These are phyloP conservation scores for Podaxis sp. DNA, from an alignment of 768 basidiomycete species.

Conservation along the genomic window DNA sequence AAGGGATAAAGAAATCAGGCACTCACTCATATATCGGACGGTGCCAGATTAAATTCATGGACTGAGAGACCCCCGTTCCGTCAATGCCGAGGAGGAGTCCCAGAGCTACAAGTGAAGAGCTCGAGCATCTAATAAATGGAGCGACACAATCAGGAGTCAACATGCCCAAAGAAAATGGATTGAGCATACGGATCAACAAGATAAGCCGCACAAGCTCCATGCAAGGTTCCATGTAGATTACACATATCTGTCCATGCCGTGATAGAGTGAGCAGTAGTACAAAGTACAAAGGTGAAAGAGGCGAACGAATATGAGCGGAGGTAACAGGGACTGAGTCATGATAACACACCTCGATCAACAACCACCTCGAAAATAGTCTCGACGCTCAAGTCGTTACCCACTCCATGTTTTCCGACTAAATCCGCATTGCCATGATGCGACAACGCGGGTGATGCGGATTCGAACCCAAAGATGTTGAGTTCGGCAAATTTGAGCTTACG, in stretches of 20 bases:
- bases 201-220: constrained; percentile 54
- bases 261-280: background rate
- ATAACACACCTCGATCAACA: constrained; percentile 28
- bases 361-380: constrained; percentile 36
- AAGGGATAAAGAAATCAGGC: background rate
- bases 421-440: background rate
- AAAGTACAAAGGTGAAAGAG: background rate
- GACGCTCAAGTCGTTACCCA: constrained; percentile 16
- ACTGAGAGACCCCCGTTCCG: constrained; percentile 44
- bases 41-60: constrained; percentile 49
- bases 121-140: constrained; percentile 32
- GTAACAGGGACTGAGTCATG: background rate
- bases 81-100: constrained; percentile 34
- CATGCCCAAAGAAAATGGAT: background rate
- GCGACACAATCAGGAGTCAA: background rate
- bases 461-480: constrained; percentile 28
- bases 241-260: constrained; percentile 46
- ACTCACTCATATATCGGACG: constrained; percentile 22
- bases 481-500: constrained; percentile 31
- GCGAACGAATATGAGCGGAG: background rate
- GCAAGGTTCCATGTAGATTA: constrained; percentile 42
- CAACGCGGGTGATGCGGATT: background rate
- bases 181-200: constrained; percentile 48
- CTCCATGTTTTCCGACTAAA: background rate
- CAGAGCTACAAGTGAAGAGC: constrained; percentile 37